Evolutionary conservation across 73 alveolate species (phyloP).

Genomic region (Durusdinium trenchii): DNA sequence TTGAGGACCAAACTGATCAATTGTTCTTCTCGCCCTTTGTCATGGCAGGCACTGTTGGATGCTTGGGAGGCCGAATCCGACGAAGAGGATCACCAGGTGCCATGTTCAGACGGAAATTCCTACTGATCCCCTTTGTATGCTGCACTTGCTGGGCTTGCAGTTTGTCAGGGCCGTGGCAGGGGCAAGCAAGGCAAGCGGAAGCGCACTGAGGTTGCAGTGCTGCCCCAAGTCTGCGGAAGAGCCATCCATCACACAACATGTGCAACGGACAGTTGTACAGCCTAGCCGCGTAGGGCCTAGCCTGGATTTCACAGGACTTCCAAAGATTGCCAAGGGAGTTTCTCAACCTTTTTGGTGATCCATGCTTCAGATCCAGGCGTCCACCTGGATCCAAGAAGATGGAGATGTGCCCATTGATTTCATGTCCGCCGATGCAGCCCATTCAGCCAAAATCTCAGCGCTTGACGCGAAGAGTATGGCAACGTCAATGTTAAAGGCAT

Average conservation of each 20-base stretch:
- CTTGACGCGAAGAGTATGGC: not conserved
- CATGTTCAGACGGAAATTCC: not conserved
- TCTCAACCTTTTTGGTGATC: too few relatives aligned
- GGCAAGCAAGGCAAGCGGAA: conserved; percentile 70
- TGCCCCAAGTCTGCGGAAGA: not conserved
- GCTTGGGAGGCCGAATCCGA: conserved; percentile 96
- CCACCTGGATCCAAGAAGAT: conserved; percentile 94
- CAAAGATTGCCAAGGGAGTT: too few relatives aligned
- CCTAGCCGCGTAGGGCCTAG: too few relatives aligned
- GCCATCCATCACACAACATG: too few relatives aligned
- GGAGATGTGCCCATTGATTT: conserved; percentile 84
- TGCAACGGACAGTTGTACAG: too few relatives aligned
- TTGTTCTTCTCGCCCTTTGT: not conserved
- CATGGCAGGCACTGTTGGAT: conserved; percentile 85
- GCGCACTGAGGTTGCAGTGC: conserved; percentile 71
- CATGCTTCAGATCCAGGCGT: conserved; percentile 63
- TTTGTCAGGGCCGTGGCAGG: conserved; percentile 42
- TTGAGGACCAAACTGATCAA: not conserved
- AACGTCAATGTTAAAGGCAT: too few relatives aligned
- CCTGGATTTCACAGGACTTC: too few relatives aligned
- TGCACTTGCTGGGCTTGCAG: not conserved
- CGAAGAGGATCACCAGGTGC: conserved; percentile 32
- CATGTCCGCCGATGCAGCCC: conserved; percentile 95
- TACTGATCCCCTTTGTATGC: not conserved
- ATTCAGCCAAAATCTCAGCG: conserved; percentile 14